Evolutionary conservation across 352 stramenopile species (phyloP), one percentile per base, ranked within the genome.

Genomic region (Globisporangium nagaii): DNA sequence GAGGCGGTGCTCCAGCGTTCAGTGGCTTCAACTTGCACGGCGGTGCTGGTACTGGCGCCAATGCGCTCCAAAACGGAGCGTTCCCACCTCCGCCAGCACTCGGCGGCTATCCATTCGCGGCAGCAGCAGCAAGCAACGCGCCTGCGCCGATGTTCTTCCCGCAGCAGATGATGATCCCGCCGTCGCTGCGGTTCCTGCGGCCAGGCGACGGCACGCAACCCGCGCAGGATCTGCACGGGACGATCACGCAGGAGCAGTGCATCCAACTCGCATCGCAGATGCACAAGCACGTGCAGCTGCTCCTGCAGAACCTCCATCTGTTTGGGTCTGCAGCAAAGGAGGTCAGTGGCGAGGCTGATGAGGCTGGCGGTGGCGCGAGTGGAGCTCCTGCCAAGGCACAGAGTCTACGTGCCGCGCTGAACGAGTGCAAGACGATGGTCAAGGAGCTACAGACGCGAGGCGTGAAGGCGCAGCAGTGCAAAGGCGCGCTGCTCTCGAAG

Each of bases 181-280:
- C 49, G 11, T 32, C 54, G 3, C 13, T 28, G 50, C 36, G 40
- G 19, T 36, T 55, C 19, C 34, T 31, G 19, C 44, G 55, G 13
- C 11, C 24, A 6, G 19, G n/a, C 22, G 36, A 57, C 30, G 31
- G 32, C 13, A 41, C 36, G 25, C 31, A 15, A n/a, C 51, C 24
- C 36, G 13, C 27, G 19, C 52, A 67, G 25, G 57, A 77, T 10
- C 13, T 71, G 11, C 60, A 62, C 35, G 70, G 68, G 2, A 66
- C 69, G 8, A 67, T 90, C 35, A 79, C 71, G 1, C 71, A 86
- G 60, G 59, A 72, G 30, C 84, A 93, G 54, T 90, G 84, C 37
- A 81, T 91, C 48, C 81, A 91, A 56, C 39, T 94, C 35, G 79
- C 84, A 1, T 94, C 84, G 4, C 84, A 94, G 45, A 92, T 94